These are phyloP conservation scores for Arachnopeziza araneosa DNA, from an alignment of 2,329 filamentous ascomycete genomes.

Conservation along the genomic window DNA sequence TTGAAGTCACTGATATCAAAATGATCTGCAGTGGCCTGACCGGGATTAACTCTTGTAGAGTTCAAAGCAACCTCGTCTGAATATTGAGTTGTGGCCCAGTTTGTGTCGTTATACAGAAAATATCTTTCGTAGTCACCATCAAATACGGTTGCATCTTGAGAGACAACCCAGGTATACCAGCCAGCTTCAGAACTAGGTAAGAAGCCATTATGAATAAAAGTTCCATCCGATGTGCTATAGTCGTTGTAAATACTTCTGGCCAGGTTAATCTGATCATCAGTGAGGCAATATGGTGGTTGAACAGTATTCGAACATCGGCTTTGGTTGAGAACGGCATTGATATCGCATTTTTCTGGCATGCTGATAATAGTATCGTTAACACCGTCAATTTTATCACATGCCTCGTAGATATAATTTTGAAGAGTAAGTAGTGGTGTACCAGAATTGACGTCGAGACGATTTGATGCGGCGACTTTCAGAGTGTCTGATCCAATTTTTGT, in stretches of 20 bases:
- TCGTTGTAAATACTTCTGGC: slow-evolving; percentile 12
- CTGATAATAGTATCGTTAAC: slow-evolving; percentile 32
- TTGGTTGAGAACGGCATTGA: slow-evolving; percentile 27
- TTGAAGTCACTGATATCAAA: slow-evolving; percentile 12
- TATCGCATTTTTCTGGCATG: slow-evolving; percentile 27
- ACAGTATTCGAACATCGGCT: slow-evolving; percentile 2
- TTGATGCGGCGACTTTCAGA: not conserved
- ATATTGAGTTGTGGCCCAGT: not conserved
- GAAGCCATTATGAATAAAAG: slow-evolving; percentile 8
- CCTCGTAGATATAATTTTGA: slow-evolving; percentile 21
- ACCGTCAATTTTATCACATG: slow-evolving; percentile 34
- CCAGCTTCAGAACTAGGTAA: not conserved
- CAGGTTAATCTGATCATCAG: slow-evolving; percentile 10
- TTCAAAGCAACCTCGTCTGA: not conserved
- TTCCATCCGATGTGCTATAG: slow-evolving; percentile 10
- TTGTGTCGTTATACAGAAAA: not conserved
- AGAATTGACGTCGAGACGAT: not conserved
- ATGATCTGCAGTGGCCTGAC: not conserved
- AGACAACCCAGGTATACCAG: not conserved
- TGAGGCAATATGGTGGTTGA: slow-evolving; percentile 11
- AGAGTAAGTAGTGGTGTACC: not conserved
- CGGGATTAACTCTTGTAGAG: not conserved
- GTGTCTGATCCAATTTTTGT: not conserved
- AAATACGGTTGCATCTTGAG: not conserved
- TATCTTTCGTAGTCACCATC: not conserved